phyloP scores from a whole-genome alignment of 306 rosid species.

The Gillenia trifoliata region DNA sequence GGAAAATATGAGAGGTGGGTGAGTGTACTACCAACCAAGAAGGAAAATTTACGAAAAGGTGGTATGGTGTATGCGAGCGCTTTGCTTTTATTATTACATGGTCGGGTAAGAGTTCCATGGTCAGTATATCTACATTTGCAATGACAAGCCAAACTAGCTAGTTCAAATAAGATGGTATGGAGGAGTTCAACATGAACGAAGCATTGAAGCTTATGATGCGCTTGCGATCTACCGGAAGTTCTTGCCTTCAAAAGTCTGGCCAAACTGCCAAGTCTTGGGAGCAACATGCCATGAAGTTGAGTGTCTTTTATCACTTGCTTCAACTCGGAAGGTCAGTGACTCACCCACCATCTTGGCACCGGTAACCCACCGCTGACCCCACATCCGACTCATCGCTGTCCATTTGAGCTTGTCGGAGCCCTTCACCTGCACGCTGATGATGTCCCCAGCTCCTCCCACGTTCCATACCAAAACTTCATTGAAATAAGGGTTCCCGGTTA shows the following conservation, averaged over 20 bases:
- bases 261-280: conserved; percentile 68
- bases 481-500: conserved; percentile 68
- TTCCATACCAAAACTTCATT: conserved; percentile 52
- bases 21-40: neutral
- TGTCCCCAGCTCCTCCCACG: conserved; percentile 79
- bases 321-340: conserved; percentile 53
- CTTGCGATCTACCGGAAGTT: conserved; percentile 32
- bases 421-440: conserved; percentile 44
- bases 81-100: too few relatives aligned
- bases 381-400: conserved; percentile 42
- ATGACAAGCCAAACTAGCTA: neutral
- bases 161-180: neutral
- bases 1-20: neutral
- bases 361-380: conserved; percentile 81
- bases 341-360: conserved; percentile 47
- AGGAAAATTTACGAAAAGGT: too few relatives aligned
- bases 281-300: conserved; percentile 32
- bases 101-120: neutral
- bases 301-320: conserved; percentile 48
- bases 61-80: neutral
- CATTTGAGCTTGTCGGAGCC: conserved; percentile 47
- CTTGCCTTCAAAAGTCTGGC: conserved; percentile 61
- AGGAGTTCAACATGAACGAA: neutral
- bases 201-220: neutral
- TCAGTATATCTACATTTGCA: neutral